Evolutionary conservation across 2,329 filamentous ascomycete genomes (phyloP), one percentile per base, ranked within the genome.

Genomic region (Drechslera avenae): DNA sequence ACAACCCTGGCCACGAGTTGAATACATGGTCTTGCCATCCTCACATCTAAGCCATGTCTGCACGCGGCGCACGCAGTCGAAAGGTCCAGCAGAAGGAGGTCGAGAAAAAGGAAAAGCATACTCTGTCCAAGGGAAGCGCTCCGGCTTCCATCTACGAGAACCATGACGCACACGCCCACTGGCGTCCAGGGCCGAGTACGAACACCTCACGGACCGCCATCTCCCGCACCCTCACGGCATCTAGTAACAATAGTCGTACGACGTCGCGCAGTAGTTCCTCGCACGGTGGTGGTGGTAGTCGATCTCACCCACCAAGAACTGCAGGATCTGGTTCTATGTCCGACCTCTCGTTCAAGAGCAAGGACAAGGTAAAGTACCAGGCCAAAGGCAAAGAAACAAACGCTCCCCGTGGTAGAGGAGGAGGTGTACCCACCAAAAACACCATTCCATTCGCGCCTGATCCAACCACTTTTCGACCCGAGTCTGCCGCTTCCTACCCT

Each of bases 21-120:
- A 10, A 40, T 16, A 26, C n/a, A 23, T 30, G 9, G 34, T 34
- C 14, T 13, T 19, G 12, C 17, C 28, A 21, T 21, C 23, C 23
- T 19, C 7, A 28, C 45, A 39, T 35, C 40, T 31, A 41, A 17
- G 57, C 39, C 18, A 76, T 76, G 73, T 74, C 73, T 23, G 73
- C 71, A 47, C 60, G 73, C 62, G 73, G 73, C 31, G 73, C 73
- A 12, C 63, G 71, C 17, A 71, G 71, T 46, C 69, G 73, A 4
- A 76, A 76, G 57, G 70, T 68, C n/a, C 66, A 73, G 46, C 60
- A 66, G 26, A 75, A 75, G 49, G 65, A 74, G 32, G 72, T 75
- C 12, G 62, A 73, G 43, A 76, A 75, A 57, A 68, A 68, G 40
- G 73, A 74, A 49, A 73, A 73, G 55, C 75, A 73, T 51, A 44